Evolutionary conservation across 805 yeast genomes (phyloP), one percentile per base, ranked within the genome.

Genomic region (Sugiyamaella chiloensis): DNA sequence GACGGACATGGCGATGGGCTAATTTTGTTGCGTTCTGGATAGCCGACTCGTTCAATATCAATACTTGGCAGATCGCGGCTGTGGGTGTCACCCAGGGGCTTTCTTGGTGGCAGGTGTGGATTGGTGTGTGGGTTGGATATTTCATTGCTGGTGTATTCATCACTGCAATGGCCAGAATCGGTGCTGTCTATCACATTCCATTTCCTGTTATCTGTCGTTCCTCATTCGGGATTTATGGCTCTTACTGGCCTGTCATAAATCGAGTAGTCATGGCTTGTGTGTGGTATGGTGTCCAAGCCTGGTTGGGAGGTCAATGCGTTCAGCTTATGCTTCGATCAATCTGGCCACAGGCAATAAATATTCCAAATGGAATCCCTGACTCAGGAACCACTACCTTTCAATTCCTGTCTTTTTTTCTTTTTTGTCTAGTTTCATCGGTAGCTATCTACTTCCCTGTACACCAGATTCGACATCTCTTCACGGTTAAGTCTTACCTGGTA

Each of bases 21-120:
- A 86, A 87, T 64, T 88, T 70, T 62, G 81, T 85, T 11, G 80
- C 78, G 54, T 85, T 86, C 58, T 88, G 96, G 96, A 65, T 88
- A 49, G 88, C 96, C 0, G 96, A 88, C 63, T 81, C 95, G 26
- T 86, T 88, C 70, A 88, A 88, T 67, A 80, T 88, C 61, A 87
- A 86, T 64, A 87, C 96, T 4, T 87, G 91, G 88, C 89, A 85
- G 70, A 87, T 88, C 57, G 96, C 95, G 2, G 81, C 91, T 6
- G 85, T 95, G 0, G 95, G 95, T 58, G 83, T 85, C 48, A 71
- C 74, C 46, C 79, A 81, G 19, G 93, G 93, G 8, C 69, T 88
- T 66, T 77, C 83, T 14, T 87, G 96, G 95, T 88, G 95, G 95
- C 89, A 83, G 61, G 81, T 85, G 9, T 88, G 96, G 95, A 68